Base-by-base conservation (phyloP, 2,329 filamentous ascomycete species). In the Hansfordia pulvinata region DNA sequence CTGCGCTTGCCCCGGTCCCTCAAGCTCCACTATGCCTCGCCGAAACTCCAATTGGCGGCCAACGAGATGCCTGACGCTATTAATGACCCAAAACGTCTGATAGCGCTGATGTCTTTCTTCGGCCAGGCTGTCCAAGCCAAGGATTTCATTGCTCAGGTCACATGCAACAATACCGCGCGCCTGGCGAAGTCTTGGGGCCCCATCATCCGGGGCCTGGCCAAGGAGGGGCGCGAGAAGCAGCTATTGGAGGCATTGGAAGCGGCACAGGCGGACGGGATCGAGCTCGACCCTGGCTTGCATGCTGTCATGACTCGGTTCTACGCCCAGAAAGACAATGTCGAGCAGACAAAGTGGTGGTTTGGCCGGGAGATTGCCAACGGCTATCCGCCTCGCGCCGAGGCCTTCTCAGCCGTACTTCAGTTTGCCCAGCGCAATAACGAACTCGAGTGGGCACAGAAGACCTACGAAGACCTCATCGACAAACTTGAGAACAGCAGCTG, bases 321-420 rank as follows among this genome's bases (percentile, higher is more conserved):
- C 39, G 68, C 76, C 2, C 47, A 56, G 9, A 60, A 58, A 23
- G 56, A 74, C 36, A 56, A 71, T 24, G 43, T 77, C 4, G 47
- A 60, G n/a, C 64, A 69, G 33, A 75, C 75, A 3, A 75, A 78
- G 41, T 46, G 58, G 9, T 83, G 84, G 69, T 85, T 79, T 40
- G 52, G 64, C 13, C 68, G 65, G 34, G 58, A 65, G 2, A 53
- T 74, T 4, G 41, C 52, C 10, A 46, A 43, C 16, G 46, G 46
- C 12, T 38, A 47, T 20, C 41, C 49, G 30, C 60, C 64, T 2
- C 59, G 56, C 9, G 39, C 57, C 5, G 36, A 46, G 9, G 59
- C 69, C 1, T 66, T 72, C 35, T 49, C 55, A 25, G 60, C 62
- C 20, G 49, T 78, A n/a, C 50, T 82, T 19, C 59, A 59, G 20